A percentile compares a stretch with the other conserved stretches of the same genome.
These are phyloP conservation scores for Alternaria triticina DNA, from an alignment of 2,329 filamentous ascomycete species.

Conservation along the genomic window DNA sequence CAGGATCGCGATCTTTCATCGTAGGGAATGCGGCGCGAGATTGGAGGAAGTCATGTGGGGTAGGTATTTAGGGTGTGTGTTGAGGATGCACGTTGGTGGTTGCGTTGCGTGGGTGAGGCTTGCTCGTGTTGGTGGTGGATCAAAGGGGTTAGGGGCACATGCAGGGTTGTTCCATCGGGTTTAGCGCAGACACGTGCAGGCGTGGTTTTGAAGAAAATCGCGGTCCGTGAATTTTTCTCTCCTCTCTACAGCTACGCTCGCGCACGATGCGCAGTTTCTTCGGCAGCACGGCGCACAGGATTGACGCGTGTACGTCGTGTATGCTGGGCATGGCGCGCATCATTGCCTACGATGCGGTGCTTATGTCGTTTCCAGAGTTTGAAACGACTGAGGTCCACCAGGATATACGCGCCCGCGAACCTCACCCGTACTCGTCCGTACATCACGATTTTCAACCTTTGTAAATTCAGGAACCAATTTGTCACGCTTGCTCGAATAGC, in stretches of 20 bases:
- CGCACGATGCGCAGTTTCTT: background rate
- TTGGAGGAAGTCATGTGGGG: background rate
- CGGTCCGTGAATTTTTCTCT: slow-evolving; percentile 1
- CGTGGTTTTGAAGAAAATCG: slow-evolving; percentile 11
- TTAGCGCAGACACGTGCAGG: slow-evolving; percentile 21
- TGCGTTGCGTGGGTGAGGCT: background rate
- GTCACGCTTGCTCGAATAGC: slow-evolving; percentile 49
- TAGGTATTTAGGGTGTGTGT: background rate
- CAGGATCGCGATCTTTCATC: background rate
- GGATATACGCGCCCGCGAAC: background rate
- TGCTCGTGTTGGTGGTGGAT: background rate
- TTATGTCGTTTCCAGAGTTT: background rate
- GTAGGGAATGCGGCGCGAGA: background rate
- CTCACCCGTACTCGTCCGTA: background rate
- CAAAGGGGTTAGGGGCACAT: slow-evolving; percentile 12
- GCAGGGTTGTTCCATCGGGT: slow-evolving; percentile 7
- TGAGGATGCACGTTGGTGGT: background rate
- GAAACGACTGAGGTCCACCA: background rate
- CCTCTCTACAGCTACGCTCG: background rate
- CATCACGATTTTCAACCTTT: background rate
- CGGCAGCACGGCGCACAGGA: background rate
- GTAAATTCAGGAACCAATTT: slow-evolving; percentile 44
- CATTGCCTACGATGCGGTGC: background rate
- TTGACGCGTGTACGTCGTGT: background rate
- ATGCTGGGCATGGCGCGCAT: background rate